A percentile compares a stretch with the other conserved stretches of the same genome.
phyloP scores from a whole-genome alignment of 495 filamentous ascomycete genomes.

The Aspergillus bertholletiae region DNA sequence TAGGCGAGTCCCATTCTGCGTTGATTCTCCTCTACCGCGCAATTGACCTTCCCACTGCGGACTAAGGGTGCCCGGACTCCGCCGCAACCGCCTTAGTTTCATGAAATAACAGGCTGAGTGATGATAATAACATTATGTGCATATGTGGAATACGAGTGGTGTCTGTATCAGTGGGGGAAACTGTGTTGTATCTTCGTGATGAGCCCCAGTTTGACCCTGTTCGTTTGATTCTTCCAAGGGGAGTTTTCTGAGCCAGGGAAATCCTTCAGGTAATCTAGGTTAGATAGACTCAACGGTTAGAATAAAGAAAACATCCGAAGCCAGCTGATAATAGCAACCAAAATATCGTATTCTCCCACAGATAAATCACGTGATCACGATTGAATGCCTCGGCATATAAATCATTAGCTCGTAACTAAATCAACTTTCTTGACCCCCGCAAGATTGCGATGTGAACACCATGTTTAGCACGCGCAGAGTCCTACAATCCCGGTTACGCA shows the following conservation, averaged over 20 bases:
- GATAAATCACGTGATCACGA: neutral
- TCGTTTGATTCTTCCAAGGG: neutral
- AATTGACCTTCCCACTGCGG: constrained; percentile 58
- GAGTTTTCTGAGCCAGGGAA: neutral
- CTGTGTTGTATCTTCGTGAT: neutral
- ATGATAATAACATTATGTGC: neutral
- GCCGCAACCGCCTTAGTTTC: neutral
- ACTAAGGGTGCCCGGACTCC: constrained; percentile 30
- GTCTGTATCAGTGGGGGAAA: neutral
- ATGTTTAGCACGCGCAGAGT: constrained; percentile 30
- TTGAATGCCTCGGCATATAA: neutral
- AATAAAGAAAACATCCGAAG: neutral
- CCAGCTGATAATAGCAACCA: neutral
- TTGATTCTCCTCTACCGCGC: constrained; percentile 90
- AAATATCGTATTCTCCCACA: neutral
- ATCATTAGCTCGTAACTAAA: neutral
- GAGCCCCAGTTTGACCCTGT: neutral
- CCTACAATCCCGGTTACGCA: constrained; percentile 22
- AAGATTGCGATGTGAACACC: constrained; percentile 8
- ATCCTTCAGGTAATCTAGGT: neutral
- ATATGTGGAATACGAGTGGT: neutral
- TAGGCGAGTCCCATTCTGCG: constrained; percentile 88
- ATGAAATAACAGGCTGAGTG: neutral
- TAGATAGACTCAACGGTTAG: neutral
- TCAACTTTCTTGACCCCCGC: neutral